Evolutionary conservation across 352 stramenopile species (phyloP), one percentile per base, ranked within the genome.

Genomic region (Globisporangium megalacanthum): DNA sequence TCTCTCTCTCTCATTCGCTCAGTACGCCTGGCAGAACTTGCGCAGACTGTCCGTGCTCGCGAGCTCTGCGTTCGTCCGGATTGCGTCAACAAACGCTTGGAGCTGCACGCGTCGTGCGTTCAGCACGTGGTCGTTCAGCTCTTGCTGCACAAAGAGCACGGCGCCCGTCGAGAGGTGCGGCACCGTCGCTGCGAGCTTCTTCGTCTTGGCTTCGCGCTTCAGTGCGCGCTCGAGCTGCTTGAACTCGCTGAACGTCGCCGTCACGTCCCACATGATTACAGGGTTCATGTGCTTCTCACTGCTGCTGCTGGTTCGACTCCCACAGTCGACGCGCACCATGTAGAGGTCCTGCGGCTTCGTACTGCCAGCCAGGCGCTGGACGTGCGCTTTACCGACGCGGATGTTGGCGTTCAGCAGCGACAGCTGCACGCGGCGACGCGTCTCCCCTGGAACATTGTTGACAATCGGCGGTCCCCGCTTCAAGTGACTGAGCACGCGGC

Each of bases 241-340:
- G 65, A 93, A 92, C 37, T 93, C 83, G 31, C 74, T 65, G 63
- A 91, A 92, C 1, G 81, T 83, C 42, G 81, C 79, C 13, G 81
- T 90, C 17, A 93, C 42, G 48, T 93, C 83, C 83, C 83, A 93
- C 83, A 93, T 92, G 37, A 92, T 70, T 6, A 85, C 75, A 7
- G 79, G 83, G 52, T 92, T 92, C 78, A 92, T 87, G 70, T 90
- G 81, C 61, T 93, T 91, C 57, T 93, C 76, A 22, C n/a, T 41
- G 22, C 56, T 74, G 17, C 68, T 63, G 6, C 60, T n/a, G n/a
- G n/a, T n/a, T n/a, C n/a, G n/a, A n/a, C n/a, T 45, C 7, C 70
- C 64, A 53, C 81, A 90, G 66, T 93, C 83, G 22, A 93, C 75
- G 22, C 83, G 80, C 17, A 93, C 69, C 25, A 93, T 69, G 62